These are phyloP conservation scores for Botrytis pseudocinerea DNA, from an alignment of 2,329 filamentous ascomycete species.

Conservation along the genomic window DNA sequence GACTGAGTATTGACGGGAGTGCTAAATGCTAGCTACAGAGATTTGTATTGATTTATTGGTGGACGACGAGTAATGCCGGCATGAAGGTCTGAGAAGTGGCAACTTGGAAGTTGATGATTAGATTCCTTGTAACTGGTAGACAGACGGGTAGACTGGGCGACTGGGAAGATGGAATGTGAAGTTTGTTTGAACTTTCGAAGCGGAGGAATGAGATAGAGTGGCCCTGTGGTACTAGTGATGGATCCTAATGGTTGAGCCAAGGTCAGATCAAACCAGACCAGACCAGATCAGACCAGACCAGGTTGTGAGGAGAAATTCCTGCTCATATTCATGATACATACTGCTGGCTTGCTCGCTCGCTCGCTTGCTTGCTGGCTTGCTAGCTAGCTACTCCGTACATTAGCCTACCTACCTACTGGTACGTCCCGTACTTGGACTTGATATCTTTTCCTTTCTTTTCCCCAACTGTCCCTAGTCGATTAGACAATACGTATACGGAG, in stretches of 20 bases:
- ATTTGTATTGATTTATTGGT: background rate
- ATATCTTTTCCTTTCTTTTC: background rate
- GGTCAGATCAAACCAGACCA: background rate
- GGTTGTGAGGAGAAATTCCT: background rate
- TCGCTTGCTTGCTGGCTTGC: background rate
- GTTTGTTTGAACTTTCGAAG: background rate
- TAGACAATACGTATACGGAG: background rate
- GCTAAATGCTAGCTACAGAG: background rate
- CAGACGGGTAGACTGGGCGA: background rate
- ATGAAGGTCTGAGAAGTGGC: background rate
- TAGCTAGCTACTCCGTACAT: background rate
- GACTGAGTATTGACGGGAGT: background rate
- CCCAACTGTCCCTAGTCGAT: background rate
- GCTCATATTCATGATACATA: background rate
- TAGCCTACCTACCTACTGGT: background rate
- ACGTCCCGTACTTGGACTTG: background rate
- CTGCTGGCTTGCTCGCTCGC: background rate
- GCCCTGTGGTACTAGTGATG: background rate
- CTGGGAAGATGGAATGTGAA: background rate
- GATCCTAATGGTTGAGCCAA: slow-evolving; percentile 5
- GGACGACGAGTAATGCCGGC: background rate
- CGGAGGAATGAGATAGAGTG: background rate
- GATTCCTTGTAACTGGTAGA: background rate
- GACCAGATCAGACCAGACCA: background rate
- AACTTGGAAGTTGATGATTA: background rate